Evolutionary conservation across 2,329 filamentous ascomycete species (phyloP).

Genomic region (Colletotrichum sublineola): DNA sequence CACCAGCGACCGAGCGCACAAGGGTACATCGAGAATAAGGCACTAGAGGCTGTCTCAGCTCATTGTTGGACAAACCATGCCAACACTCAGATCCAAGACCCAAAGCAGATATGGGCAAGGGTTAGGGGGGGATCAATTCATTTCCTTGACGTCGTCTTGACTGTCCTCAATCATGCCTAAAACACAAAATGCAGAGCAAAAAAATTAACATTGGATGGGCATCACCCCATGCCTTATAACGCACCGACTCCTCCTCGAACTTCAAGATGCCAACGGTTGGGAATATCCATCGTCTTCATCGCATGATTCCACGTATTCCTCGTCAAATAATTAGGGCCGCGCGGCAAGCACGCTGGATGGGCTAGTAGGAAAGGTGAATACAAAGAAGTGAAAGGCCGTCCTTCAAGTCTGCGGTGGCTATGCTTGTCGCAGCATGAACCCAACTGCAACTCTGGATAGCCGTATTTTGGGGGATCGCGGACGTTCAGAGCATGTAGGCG

Average conservation of each 20-base stretch:
- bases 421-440: neutral
- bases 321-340: conserved; percentile 40
- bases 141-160: conserved; percentile 38
- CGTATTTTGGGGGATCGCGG: neutral
- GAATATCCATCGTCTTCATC: conserved; percentile 43
- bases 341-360: conserved; percentile 27
- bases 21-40: neutral
- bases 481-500: conserved; percentile 63
- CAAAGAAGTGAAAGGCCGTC: conserved; percentile 41
- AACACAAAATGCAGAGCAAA: conserved; percentile 37
- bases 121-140: conserved; percentile 29
- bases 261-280: conserved; percentile 40
- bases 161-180: conserved; percentile 40
- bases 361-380: conserved; percentile 43
- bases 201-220: conserved; percentile 26
- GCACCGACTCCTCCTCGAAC: conserved; percentile 39
- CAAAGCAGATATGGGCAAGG: neutral
- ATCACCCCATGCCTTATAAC: conserved; percentile 31
- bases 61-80: neutral
- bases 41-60: neutral
- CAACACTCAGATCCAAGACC: neutral
- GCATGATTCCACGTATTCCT: conserved; percentile 41
- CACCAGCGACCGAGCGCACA: no score
- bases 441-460: neutral
- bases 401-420: neutral